Base-by-base conservation (phyloP, 2,329 filamentous ascomycete species). In the Nemania bipapillata region DNA sequence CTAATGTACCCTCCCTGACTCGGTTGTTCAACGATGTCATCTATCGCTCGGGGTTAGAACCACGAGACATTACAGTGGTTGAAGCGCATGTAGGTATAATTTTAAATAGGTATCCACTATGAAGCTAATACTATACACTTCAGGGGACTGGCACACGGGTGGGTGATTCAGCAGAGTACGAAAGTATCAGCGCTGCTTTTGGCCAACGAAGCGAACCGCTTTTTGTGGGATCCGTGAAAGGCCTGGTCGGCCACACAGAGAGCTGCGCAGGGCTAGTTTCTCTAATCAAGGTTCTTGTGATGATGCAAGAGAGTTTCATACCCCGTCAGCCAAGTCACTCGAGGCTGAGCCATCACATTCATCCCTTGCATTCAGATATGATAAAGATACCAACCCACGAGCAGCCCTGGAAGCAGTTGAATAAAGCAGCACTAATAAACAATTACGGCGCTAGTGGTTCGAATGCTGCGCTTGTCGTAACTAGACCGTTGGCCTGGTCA, bases 51-150 rank as follows among this genome's bases (percentile, higher is more conserved):
- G 9, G 9, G 4, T 9, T 32, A 4, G 30, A 32, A 9, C 30
- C 30, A 4, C 30, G 9, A 9, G 4, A 4, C 4, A 9, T 32
- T 9, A 4, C 30, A 4, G 30, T 32, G 9, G 75, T 80, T 17
- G 80, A 81, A 56, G 74, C 75, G 8, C 83, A 85, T 59, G 83
- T 82, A 0, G 84, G 32, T 35, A 35, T 35, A 35, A 35, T 35
- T 35, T 11, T 35, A 35, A 35, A 6, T 35, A 35, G 5, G 11
- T 6, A 35, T 35, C 32, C 11, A n/a, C n/a, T n/a, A n/a, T n/a
- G n/a, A n/a, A n/a, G n/a, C n/a, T n/a, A n/a, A n/a, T n/a, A n/a
- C n/a, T n/a, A n/a, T n/a, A n/a, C 32, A 11, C 11, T 35, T 35
- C 83, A 0, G 82, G 82, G 1, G 4, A 32, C 30, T 4, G 30